phyloP scores from a whole-genome alignment of 1,284 basidiomycete genomes.

The Coniferiporia sulphurascens region DNA sequence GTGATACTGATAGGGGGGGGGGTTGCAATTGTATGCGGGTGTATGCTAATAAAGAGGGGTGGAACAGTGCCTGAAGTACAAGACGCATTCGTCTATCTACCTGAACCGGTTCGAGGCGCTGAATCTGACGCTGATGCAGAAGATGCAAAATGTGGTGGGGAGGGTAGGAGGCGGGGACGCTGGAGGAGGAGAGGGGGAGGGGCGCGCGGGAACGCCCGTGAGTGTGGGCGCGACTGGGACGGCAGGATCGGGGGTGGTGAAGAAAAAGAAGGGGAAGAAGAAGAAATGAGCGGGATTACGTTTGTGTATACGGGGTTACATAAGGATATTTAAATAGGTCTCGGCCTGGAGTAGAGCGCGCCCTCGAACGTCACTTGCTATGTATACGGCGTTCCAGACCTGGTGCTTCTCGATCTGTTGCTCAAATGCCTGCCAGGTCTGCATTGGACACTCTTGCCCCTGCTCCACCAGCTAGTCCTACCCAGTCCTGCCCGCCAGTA shows the following conservation, averaged over 20 bases:
- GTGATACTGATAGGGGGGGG: too few species aligned
- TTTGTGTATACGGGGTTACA: too few species aligned
- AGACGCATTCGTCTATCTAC: constrained; percentile 88
- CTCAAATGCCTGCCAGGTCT: neutral
- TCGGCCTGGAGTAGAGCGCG: neutral
- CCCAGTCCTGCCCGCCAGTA: too few species aligned
- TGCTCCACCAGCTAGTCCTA: too few species aligned
- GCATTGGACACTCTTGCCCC: too few species aligned
- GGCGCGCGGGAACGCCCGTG: constrained; percentile 3
- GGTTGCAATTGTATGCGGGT: neutral
- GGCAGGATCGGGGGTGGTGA: constrained; percentile 4
- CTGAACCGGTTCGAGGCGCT: constrained; percentile 92
- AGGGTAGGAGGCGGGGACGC: constrained; percentile 13
- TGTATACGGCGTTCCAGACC: neutral
- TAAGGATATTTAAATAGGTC: neutral
- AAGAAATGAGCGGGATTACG: constrained; percentile 14
- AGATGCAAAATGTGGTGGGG: constrained; percentile 65
- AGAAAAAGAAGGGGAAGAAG: constrained; percentile 20
- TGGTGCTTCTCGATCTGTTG: neutral
- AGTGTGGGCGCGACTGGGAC: neutral
- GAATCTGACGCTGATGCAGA: constrained; percentile 76
- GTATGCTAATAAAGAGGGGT: neutral
- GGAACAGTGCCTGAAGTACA: constrained; percentile 86
- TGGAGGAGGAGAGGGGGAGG: neutral
- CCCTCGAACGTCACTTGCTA: constrained; percentile 8